Evolutionary conservation across 352 stramenopile genomes (phyloP), one percentile per base, ranked within the genome.

Genomic region (Thraustochytrium striatum): DNA sequence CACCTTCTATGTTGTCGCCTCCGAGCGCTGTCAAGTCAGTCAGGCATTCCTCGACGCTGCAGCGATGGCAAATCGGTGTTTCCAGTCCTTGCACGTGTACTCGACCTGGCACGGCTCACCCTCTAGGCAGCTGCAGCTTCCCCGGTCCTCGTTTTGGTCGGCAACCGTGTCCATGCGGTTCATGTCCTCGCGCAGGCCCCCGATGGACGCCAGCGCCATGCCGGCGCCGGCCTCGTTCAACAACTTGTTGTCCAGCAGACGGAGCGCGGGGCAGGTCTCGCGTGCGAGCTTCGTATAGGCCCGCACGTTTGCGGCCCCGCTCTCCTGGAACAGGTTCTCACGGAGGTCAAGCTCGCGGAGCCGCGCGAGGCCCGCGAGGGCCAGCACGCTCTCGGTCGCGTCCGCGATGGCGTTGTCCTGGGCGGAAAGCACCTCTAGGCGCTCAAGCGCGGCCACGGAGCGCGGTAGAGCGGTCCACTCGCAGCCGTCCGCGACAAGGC

Each of bases 1-100:
- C 7, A 61, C 53, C n/a, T 9, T n/a, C n/a, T 61, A 9, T 36
- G 9, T 61, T 21, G 53, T n/a, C n/a, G n/a, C n/a, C n/a, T n/a
- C n/a, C n/a, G n/a, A n/a, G n/a, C n/a, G n/a, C n/a, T n/a, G n/a
- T n/a, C n/a, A n/a, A n/a, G n/a, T n/a, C n/a, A n/a, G n/a, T n/a
- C n/a, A n/a, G n/a, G n/a, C n/a, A n/a, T n/a, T n/a, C n/a, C n/a
- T n/a, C n/a, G n/a, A n/a, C n/a, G n/a, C n/a, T n/a, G 44, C 65
- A 7, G 65, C 65, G 30, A 75, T 75, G 41, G 58, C 52, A 5
- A 55, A 21, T 16, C 65, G 65, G 50, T 75, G 44, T 19, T 75
- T 41, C 65, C 65, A 75, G 65, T 75, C 65, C 30, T 75, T 75
- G 30, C 65, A 75, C 7, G 65, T 62, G 50, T 75, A 75, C 50